A percentile compares a stretch with the other conserved stretches of the same genome.
Conservation (phyloP, 257 asterid genomes). For the Leonotis leonurus region DNA sequence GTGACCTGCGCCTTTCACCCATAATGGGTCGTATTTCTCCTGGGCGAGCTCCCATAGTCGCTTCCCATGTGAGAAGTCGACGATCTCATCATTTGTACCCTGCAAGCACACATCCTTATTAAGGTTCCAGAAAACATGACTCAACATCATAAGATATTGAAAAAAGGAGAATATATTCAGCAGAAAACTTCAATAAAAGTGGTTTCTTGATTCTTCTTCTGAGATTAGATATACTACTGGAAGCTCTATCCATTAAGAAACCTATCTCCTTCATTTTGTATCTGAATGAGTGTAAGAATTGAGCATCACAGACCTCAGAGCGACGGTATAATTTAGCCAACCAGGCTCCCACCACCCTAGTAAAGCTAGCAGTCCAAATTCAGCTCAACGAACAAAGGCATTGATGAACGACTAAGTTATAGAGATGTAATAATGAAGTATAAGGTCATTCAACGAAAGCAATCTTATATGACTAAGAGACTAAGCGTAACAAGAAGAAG, state of each 20-base stretch:
- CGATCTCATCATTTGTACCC: conserved; percentile 91
- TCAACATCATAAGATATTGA: too few species aligned
- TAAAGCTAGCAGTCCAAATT: neutral
- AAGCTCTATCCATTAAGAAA: neutral
- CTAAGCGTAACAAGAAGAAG: neutral
- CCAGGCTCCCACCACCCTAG: neutral
- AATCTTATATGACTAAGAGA: neutral
- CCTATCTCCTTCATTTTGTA: neutral
- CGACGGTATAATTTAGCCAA: neutral
- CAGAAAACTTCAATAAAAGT: neutral
- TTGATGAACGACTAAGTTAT: neutral
- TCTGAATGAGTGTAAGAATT: neutral
- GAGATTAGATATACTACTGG: neutral
- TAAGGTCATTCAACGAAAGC: neutral
- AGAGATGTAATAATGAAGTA: too few species aligned
- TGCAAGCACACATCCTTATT: conserved; percentile 19
- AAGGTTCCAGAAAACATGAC: neutral
- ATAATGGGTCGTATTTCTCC: conserved; percentile 90
- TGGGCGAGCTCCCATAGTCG: conserved; percentile 89
- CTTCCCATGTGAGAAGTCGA: conserved; percentile 89
- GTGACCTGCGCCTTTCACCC: conserved; percentile 98
- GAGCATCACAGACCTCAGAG: neutral
- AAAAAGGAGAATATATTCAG: neutral
- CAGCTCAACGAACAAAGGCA: neutral
- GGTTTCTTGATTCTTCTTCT: neutral